A percentile compares a stretch with the other conserved stretches of the same genome.
phyloP scores from a whole-genome alignment of 2,329 filamentous ascomycete species.

The Alternaria angustiovoidea region DNA sequence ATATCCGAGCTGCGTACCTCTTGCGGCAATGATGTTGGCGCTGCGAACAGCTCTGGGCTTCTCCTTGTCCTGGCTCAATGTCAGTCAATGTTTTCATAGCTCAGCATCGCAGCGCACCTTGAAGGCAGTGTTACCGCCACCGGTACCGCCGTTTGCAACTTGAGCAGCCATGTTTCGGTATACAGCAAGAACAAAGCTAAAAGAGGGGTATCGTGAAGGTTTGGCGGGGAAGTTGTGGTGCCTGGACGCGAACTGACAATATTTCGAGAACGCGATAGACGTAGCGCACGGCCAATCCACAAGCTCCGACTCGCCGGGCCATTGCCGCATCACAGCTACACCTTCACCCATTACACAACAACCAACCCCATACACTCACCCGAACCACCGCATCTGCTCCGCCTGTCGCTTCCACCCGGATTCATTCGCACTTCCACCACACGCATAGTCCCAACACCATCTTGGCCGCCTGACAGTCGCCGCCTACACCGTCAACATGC shows the following conservation, averaged over 20 bases:
- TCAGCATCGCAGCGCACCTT: constrained; percentile 56
- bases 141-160: constrained; percentile 49
- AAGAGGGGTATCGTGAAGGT: constrained; percentile 34
- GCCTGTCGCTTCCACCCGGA: constrained; percentile 4
- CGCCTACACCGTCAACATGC: constrained; percentile 65
- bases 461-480: constrained; percentile 15
- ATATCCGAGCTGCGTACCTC: constrained; percentile 68
- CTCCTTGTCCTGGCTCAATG: constrained; percentile 75
- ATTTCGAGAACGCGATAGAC: constrained; percentile 34
- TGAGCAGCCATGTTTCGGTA: constrained; percentile 45
- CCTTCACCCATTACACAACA: constrained; percentile 31
- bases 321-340: constrained; percentile 33
- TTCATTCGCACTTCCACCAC: not conserved
- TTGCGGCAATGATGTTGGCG: constrained; percentile 94
- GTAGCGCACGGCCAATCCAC: constrained; percentile 14
- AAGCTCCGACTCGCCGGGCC: constrained; percentile 28
- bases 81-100: constrained; percentile 52
- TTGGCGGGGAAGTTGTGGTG: constrained; percentile 33
- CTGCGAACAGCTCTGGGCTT: constrained; percentile 97
- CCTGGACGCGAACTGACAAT: constrained; percentile 36
- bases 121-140: constrained; percentile 70
- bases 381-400: constrained; percentile 4
- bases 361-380: constrained; percentile 10
- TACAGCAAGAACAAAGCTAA: constrained; percentile 11
- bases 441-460: constrained; percentile 8